These are phyloP conservation scores for Macrotyloma uniflorum DNA, from an alignment of 306 rosid genomes.

Conservation along the genomic window DNA sequence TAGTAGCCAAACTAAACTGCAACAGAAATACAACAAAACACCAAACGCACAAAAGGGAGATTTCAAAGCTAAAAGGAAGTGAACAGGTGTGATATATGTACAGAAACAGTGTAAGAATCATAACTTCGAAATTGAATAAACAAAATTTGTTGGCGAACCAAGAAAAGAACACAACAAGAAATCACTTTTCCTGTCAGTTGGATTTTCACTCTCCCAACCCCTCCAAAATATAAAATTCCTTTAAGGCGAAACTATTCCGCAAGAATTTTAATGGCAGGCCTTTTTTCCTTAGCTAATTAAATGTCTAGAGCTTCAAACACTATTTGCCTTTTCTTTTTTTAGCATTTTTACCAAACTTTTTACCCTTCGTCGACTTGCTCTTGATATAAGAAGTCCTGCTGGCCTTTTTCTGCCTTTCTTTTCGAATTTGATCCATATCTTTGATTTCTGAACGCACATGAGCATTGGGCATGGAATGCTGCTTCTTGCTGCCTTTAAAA, in stretches of 20 bases:
- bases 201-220: background rate
- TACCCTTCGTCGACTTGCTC: slow-evolving; percentile 65
- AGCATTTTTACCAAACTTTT: slow-evolving; percentile 58
- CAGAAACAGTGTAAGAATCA: background rate
- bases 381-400: slow-evolving; percentile 52
- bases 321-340: slow-evolving; percentile 53
- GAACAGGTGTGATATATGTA: background rate
- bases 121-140: background rate
- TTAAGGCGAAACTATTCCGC: background rate
- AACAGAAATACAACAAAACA: background rate
- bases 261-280: background rate
- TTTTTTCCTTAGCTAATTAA: background rate
- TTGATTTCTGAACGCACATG: slow-evolving; percentile 82
- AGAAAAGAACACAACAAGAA: background rate
- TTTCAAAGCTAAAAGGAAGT: background rate
- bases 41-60: background rate
- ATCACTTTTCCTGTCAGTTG: background rate
- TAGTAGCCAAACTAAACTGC: background rate
- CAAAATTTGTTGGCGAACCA: slow-evolving; percentile 6
- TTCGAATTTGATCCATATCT: slow-evolving; percentile 81
- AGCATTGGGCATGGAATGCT: slow-evolving; percentile 62
- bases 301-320: slow-evolving; percentile 21
- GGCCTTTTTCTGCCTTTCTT: slow-evolving; percentile 81
- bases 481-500: slow-evolving; percentile 55
- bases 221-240: background rate